Evolutionary conservation across 768 basidiomycete species (phyloP).

Genomic region (Suillus subluteus): DNA sequence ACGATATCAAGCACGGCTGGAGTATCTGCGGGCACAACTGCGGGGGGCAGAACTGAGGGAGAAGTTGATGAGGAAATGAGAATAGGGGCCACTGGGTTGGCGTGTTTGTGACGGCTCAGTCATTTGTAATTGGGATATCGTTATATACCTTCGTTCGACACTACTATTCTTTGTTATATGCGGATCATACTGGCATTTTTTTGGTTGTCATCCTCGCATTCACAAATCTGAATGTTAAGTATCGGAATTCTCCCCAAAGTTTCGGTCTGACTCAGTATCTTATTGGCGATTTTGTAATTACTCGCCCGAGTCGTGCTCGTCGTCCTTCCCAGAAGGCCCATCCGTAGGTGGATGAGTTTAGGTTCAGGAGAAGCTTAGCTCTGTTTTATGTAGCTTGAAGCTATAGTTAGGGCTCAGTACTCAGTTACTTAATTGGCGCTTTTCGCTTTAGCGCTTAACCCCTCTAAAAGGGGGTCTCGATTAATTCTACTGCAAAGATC

Average conservation of each 20-base stretch:
- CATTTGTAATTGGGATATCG: slow-evolving; percentile 7
- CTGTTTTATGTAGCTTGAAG: not conserved
- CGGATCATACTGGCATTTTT: not conserved
- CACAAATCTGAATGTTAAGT: not conserved
- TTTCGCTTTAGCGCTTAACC: not conserved
- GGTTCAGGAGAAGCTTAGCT: no score
- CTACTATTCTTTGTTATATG: not conserved
- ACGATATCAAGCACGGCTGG: slow-evolving; percentile 76
- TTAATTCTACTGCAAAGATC: not conserved
- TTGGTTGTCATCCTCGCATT: not conserved
- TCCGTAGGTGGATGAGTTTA: no score
- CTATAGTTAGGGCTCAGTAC: no score
- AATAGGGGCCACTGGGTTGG: not conserved
- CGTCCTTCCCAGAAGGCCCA: no score
- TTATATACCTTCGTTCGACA: slow-evolving; percentile 5
- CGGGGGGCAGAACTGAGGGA: slow-evolving; percentile 86
- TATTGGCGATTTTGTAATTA: not conserved
- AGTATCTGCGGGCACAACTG: slow-evolving; percentile 79
- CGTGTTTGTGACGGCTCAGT: not conserved
- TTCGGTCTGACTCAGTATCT: not conserved
- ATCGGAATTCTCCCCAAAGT: not conserved
- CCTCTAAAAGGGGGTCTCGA: not conserved
- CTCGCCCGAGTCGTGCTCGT: no score
- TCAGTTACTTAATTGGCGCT: no score
- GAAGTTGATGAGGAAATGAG: slow-evolving; percentile 68